Conservation (phyloP, 345 rosid genomes). For the Hevea brasiliensis region DNA sequence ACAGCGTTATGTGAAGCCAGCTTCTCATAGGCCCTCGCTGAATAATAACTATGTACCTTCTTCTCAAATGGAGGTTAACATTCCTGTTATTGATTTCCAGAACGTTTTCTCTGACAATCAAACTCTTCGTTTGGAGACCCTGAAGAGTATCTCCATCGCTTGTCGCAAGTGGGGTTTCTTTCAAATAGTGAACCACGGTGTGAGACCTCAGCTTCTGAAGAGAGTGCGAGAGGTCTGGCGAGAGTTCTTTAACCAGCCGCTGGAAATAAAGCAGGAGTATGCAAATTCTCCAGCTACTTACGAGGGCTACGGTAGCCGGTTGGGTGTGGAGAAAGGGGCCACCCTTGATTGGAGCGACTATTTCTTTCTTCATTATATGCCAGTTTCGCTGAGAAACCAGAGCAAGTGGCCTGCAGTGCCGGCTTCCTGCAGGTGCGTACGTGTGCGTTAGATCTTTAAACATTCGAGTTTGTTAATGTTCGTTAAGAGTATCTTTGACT, state of each 20-base stretch:
- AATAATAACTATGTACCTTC: background rate
- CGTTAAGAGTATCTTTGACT: background rate
- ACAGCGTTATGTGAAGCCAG: constrained; percentile 27
- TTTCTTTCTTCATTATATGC: constrained; percentile 33
- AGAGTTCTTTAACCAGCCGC: constrained; percentile 29
- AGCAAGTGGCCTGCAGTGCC: constrained; percentile 29
- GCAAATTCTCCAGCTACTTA: constrained; percentile 29
- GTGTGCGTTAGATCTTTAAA: background rate
- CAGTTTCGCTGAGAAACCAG: constrained; percentile 8
- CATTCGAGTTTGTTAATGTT: background rate
- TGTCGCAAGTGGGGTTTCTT: constrained; percentile 37
- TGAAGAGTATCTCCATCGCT: constrained; percentile 5
- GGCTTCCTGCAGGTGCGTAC: constrained; percentile 20
- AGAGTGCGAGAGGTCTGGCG: constrained; percentile 26
- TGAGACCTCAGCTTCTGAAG: constrained; percentile 21
- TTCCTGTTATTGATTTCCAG: constrained; percentile 29
- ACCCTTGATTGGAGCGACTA: constrained; percentile 39
- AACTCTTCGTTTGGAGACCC: constrained; percentile 8
- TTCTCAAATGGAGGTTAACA: background rate
- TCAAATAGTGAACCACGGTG: constrained; percentile 33
- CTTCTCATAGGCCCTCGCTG: constrained; percentile 8
- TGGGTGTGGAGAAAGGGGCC: constrained; percentile 32
- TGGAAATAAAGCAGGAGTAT: constrained; percentile 24
- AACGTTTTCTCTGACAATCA: constrained; percentile 16
- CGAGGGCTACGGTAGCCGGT: constrained; percentile 37